Conservation (phyloP, 805 yeast species). For the Candida wancherniae region DNA sequence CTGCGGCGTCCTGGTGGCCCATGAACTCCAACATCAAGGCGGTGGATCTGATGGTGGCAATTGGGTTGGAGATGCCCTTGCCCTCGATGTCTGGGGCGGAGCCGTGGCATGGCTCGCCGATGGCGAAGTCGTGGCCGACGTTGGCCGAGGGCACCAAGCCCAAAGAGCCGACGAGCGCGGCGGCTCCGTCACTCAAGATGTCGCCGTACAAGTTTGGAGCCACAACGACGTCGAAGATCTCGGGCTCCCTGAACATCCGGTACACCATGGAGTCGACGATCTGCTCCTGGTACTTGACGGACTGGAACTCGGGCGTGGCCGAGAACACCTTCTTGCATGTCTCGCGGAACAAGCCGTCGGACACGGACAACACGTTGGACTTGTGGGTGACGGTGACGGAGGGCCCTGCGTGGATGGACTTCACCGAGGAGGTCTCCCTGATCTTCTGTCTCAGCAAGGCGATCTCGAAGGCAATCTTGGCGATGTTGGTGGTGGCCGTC, state of each 20-base stretch:
- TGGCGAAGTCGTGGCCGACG: slow-evolving; percentile 92
- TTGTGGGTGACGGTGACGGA: slow-evolving; percentile 91
- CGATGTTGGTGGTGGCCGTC: slow-evolving; percentile 78
- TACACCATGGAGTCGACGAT: slow-evolving; percentile 99
- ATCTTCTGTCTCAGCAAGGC: slow-evolving; percentile 86
- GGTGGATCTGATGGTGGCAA: slow-evolving; percentile 96
- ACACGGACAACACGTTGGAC: slow-evolving; percentile 86
- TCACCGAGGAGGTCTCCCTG: slow-evolving; percentile 51
- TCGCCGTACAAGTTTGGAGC: slow-evolving; percentile 99
- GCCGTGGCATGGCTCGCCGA: slow-evolving; percentile 99
- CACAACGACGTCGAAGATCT: slow-evolving; percentile 93
- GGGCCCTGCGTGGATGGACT: slow-evolving; percentile 43
- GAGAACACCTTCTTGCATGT: slow-evolving; percentile 60
- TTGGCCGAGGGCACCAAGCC: slow-evolving; percentile 98
- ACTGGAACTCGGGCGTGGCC: slow-evolving; percentile 53
- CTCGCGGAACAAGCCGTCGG: slow-evolving; percentile 97
- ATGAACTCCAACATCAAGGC: slow-evolving; percentile 96
- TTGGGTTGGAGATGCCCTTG: slow-evolving; percentile 88
- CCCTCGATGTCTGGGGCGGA: slow-evolving; percentile 99
- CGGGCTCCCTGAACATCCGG: slow-evolving; percentile 98
- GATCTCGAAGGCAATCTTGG: slow-evolving; percentile 86
- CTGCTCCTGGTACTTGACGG: slow-evolving; percentile 80
- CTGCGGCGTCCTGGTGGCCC: slow-evolving; percentile 87
- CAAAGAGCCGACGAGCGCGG: slow-evolving; percentile 93
- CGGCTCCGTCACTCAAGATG: slow-evolving; percentile 95